Evolutionary conservation across 176 grass and related monocot species (phyloP).

Genomic region (Tuctoria greenei): DNA sequence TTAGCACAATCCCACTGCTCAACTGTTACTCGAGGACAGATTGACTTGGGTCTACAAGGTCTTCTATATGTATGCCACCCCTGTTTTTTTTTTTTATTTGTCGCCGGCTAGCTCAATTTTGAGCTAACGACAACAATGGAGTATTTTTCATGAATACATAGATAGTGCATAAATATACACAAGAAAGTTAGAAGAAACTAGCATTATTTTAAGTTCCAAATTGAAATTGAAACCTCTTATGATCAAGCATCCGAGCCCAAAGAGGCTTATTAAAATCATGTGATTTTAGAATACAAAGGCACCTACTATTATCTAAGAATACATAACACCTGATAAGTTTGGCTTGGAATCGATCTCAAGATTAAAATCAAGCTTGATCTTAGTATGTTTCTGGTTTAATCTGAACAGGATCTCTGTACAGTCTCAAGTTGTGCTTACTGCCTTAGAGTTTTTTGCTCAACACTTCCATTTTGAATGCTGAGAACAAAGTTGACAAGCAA

Average conservation of each 20-base stretch:
- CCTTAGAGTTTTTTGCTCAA: constrained; percentile 12
- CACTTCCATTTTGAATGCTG: constrained; percentile 7
- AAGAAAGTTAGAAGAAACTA: not conserved
- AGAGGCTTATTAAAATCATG: not conserved
- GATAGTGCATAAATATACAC: not conserved
- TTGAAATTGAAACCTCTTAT: not conserved
- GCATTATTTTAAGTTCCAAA: not conserved
- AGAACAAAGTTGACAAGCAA: not conserved
- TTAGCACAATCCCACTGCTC: not conserved
- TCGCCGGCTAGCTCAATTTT: no score
- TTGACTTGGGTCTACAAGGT: not conserved
- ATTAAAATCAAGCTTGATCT: not conserved
- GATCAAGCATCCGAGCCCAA: constrained; percentile 7
- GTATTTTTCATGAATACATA: not conserved
- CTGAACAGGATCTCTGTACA: not conserved
- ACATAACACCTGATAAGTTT: constrained; percentile 18
- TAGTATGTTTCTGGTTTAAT: not conserved
- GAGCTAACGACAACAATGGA: no score
- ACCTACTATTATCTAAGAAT: not conserved
- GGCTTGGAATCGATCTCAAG: not conserved
- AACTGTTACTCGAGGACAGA: not conserved
- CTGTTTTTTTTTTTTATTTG: no score
- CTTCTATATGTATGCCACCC: not conserved
- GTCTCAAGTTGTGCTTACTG: not conserved
- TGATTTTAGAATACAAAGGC: not conserved